Evolutionary conservation across 768 basidiomycete genomes (phyloP).

Genomic region (Leucocoprinus leucothites): DNA sequence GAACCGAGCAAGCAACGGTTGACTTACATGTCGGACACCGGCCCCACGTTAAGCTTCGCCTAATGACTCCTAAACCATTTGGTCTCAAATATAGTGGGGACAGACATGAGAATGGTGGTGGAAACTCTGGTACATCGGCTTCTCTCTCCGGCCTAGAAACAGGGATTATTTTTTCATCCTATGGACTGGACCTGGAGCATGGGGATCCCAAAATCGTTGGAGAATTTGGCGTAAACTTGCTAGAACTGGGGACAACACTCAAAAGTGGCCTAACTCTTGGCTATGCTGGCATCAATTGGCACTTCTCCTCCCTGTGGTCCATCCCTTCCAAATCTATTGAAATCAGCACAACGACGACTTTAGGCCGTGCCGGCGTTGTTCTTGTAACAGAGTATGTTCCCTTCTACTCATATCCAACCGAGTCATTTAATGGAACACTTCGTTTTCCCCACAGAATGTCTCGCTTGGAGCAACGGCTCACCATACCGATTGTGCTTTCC

Average conservation of each 20-base stretch:
- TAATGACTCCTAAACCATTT: constrained; percentile 46
- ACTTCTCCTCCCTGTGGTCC: constrained; percentile 8
- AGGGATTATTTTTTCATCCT: constrained; percentile 41
- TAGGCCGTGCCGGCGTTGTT: constrained; percentile 45
- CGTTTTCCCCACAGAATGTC: constrained; percentile 37
- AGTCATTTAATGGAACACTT: background rate
- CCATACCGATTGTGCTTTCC: constrained; percentile 56
- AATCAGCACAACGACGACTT: constrained; percentile 28
- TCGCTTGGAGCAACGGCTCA: constrained; percentile 56
- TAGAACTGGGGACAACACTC: constrained; percentile 53
- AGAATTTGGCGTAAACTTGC: constrained; percentile 48
- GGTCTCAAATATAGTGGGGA: constrained; percentile 46
- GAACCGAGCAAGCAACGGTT: constrained; percentile 41
- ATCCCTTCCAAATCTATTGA: constrained; percentile 8
- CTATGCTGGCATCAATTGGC: constrained; percentile 33
- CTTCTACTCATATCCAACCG: background rate
- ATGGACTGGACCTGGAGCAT: constrained; percentile 9
- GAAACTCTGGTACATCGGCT: constrained; percentile 17
- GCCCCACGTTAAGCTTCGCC: constrained; percentile 28
- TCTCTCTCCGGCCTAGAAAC: constrained; percentile 11
- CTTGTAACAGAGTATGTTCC: constrained; percentile 54
- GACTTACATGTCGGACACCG: constrained; percentile 28
- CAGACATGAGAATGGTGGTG: constrained; percentile 44
- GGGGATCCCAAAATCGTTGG: constrained; percentile 41
- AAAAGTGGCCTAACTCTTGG: constrained; percentile 49